Evolutionary conservation across 768 basidiomycete species (phyloP).

Genomic region (Boletellus emodensis): DNA sequence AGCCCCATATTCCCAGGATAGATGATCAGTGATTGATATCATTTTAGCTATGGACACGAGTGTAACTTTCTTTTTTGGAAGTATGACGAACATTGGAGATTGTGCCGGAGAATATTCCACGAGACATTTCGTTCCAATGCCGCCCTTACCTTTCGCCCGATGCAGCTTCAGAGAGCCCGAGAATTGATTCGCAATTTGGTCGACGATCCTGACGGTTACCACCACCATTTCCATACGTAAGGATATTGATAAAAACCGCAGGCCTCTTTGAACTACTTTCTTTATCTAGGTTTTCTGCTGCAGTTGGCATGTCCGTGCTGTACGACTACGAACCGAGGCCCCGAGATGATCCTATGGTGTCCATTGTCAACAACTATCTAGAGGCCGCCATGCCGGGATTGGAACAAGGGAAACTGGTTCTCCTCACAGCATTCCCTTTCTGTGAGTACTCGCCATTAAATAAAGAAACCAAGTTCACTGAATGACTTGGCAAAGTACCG

Average conservation of each 20-base stretch:
- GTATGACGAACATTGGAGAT: neutral
- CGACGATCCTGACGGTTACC: neutral
- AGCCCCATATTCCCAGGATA: neutral
- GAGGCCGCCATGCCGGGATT: neutral
- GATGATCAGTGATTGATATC: neutral
- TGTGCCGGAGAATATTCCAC: slow-evolving; percentile 2
- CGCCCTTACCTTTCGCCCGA: neutral
- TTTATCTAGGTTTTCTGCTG: slow-evolving; percentile 26
- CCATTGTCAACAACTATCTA: slow-evolving; percentile 1
- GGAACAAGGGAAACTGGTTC: neutral
- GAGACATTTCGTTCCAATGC: slow-evolving; percentile 1
- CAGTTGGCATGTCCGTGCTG: slow-evolving; percentile 21
- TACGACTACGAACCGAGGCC: slow-evolving; percentile 15
- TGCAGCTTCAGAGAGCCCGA: neutral
- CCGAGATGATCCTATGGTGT: slow-evolving; percentile 8
- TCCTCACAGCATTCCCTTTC: slow-evolving; percentile 12
- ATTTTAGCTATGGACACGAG: neutral
- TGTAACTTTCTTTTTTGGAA: neutral
- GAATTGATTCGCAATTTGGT: neutral
- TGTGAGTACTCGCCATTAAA: slow-evolving; percentile 3
- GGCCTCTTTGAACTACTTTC: neutral
- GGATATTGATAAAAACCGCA: neutral
- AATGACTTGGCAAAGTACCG: neutral
- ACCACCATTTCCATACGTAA: slow-evolving; percentile 3
- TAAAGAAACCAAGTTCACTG: no score